These are phyloP conservation scores for Lobosporangium transversale DNA, from an alignment of 192 early-diverging fungal species.

Conservation along the genomic window DNA sequence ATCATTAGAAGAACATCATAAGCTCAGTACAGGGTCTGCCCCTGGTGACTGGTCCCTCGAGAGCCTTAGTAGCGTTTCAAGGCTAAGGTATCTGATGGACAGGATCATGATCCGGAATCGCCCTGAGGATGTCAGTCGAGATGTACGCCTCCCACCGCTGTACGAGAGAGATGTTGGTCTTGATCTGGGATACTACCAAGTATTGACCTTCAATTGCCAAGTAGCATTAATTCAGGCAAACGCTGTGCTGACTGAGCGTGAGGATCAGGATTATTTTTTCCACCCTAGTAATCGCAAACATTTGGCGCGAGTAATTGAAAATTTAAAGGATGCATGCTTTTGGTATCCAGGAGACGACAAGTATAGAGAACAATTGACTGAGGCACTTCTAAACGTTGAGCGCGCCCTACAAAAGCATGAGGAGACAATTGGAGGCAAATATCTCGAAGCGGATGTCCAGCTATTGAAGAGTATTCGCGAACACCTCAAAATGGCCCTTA, in stretches of 20 bases:
- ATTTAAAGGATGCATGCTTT: constrained; percentile 70
- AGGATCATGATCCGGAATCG: constrained; percentile 80
- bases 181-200: constrained; percentile 60
- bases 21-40: neutral
- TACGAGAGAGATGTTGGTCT: constrained; percentile 58
- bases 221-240: constrained; percentile 77
- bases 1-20: constrained; percentile 61
- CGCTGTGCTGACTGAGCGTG: constrained; percentile 72
- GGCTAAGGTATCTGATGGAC: constrained; percentile 68
- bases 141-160: constrained; percentile 74
- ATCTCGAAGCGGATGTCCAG: constrained; percentile 28
- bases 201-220: constrained; percentile 64
- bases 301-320: constrained; percentile 67
- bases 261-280: constrained; percentile 80
- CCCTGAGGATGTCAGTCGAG: constrained; percentile 60
- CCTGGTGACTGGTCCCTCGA: constrained; percentile 14
- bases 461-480: constrained; percentile 29
- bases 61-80: constrained; percentile 54
- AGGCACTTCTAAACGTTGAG: constrained; percentile 33
- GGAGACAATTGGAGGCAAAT: constrained; percentile 8
- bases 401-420: constrained; percentile 7
- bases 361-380: neutral
- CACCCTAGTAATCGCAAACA: constrained; percentile 67
- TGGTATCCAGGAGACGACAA: constrained; percentile 66
- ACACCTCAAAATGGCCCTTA: constrained; percentile 24